phyloP scores from a whole-genome alignment of 1,284 basidiomycete species.

The Hemileccinum hortonii region DNA sequence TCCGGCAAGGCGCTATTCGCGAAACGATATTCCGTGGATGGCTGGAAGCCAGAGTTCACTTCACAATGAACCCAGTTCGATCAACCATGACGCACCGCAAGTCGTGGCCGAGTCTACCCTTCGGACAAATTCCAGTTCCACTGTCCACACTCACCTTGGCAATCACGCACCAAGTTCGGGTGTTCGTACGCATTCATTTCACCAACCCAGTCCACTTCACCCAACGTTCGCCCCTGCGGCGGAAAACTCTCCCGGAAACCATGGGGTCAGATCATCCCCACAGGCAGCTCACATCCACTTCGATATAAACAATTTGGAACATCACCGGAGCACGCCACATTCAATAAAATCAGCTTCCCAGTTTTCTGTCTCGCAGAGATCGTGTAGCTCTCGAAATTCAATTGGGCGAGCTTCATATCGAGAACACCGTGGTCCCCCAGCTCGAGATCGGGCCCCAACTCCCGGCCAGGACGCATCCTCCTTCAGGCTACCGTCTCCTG shows the following conservation, averaged over 20 bases:
- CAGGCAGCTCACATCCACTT: background rate
- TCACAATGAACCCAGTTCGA: constrained; percentile 16
- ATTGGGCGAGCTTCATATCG: constrained; percentile 27
- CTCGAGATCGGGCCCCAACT: constrained; percentile 9
- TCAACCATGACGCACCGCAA: background rate
- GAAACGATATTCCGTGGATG: constrained; percentile 7
- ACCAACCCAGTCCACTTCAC: constrained; percentile 1
- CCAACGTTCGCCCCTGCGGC: background rate
- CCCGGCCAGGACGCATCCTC: background rate
- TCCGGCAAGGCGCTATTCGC: constrained; percentile 14
- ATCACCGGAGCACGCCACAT: constrained; percentile 7
- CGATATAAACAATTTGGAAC: background rate
- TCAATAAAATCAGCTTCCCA: constrained; percentile 18
- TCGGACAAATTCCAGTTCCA: constrained; percentile 4
- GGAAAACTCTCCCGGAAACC: background rate
- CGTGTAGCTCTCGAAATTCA: constrained; percentile 17
- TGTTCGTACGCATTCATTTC: too few species aligned
- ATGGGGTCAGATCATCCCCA: background rate
- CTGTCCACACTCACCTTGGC: background rate
- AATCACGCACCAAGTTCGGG: too few species aligned
- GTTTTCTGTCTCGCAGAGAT: constrained; percentile 14
- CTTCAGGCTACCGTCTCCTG: background rate
- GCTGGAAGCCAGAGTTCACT: constrained; percentile 15
- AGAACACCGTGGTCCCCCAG: constrained; percentile 17
- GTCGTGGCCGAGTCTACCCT: background rate